phyloP scores from a whole-genome alignment of 768 basidiomycete species.

The Pluteus cervinus region DNA sequence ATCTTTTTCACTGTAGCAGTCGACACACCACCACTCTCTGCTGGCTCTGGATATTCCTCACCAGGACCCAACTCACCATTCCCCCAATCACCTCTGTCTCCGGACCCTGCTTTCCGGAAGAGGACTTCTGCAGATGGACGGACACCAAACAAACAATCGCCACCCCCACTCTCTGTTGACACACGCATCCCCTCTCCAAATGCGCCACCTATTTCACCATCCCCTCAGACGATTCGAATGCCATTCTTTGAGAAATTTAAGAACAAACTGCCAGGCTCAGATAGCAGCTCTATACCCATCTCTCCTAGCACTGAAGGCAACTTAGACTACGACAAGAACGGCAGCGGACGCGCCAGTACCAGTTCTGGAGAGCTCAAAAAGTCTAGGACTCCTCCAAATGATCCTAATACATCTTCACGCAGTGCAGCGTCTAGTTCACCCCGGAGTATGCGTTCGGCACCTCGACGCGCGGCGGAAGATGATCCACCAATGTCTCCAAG shows the following conservation, averaged over 20 bases:
- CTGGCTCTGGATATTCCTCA: constrained; percentile 40
- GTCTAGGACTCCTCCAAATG: constrained; percentile 6
- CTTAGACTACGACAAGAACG: too few relatives aligned
- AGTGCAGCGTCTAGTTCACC: neutral
- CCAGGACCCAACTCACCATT: constrained; percentile 35
- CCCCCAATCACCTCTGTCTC: constrained; percentile 24
- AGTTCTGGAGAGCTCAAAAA: neutral
- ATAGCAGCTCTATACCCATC: constrained; percentile 7
- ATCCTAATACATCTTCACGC: constrained; percentile 8
- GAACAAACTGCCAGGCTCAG: constrained; percentile 25
- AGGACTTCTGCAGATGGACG: too few relatives aligned
- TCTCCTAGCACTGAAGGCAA: constrained; percentile 4
- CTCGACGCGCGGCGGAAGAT: too few relatives aligned
- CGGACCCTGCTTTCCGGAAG: too few relatives aligned
- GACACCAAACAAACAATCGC: too few relatives aligned
- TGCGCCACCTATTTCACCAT: constrained; percentile 7
- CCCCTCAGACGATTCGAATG: constrained; percentile 23
- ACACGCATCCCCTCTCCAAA: too few relatives aligned
- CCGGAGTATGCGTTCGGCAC: neutral
- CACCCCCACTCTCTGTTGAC: too few relatives aligned
- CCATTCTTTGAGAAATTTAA: constrained; percentile 57
- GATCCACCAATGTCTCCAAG: constrained; percentile 22
- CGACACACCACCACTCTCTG: constrained; percentile 40
- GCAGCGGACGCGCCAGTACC: neutral
- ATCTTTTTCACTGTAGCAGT: constrained; percentile 18